These are phyloP conservation scores for Myriosclerotinia duriaeana DNA, from an alignment of 2,329 filamentous ascomycete species.

Conservation along the genomic window DNA sequence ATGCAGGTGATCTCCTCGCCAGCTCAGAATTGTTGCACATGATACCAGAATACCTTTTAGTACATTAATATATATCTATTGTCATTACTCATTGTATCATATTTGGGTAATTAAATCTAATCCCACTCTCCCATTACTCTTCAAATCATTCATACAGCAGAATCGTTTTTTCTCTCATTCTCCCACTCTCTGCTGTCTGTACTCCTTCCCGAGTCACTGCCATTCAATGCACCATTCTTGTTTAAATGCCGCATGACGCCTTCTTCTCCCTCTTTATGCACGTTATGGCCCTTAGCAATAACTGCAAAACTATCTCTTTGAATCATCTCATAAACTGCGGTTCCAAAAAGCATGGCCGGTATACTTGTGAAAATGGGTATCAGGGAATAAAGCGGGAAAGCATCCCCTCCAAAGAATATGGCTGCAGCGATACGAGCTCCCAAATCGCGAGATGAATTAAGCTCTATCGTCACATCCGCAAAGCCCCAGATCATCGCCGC, in stretches of 20 bases:
- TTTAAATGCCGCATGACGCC: constrained; percentile 48
- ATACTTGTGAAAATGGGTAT: constrained; percentile 57
- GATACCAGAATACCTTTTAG: background rate
- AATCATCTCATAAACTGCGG: constrained; percentile 54
- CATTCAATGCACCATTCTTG: constrained; percentile 41
- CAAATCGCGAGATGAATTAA: constrained; percentile 58
- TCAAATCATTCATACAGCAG: constrained; percentile 11
- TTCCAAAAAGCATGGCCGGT: constrained; percentile 56
- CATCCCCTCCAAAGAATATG: constrained; percentile 55
- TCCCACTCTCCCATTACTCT: background rate
- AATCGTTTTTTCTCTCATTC: constrained; percentile 16
- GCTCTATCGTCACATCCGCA: constrained; percentile 53
- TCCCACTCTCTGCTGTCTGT: constrained; percentile 12
- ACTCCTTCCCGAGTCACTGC: background rate
- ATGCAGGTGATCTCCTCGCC: too few species aligned
- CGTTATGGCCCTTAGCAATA: constrained; percentile 50
- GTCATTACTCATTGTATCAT: background rate
- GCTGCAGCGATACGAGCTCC: constrained; percentile 59
- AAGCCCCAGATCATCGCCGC: constrained; percentile 52
- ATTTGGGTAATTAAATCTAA: background rate
- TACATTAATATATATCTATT: background rate
- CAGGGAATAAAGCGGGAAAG: constrained; percentile 52
- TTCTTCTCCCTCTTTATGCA: constrained; percentile 53
- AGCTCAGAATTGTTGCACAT: background rate
- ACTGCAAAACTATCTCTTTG: constrained; percentile 53